Base-by-base conservation (phyloP, 2,329 filamentous ascomycete genomes). In the Diaporthe vaccinii region DNA sequence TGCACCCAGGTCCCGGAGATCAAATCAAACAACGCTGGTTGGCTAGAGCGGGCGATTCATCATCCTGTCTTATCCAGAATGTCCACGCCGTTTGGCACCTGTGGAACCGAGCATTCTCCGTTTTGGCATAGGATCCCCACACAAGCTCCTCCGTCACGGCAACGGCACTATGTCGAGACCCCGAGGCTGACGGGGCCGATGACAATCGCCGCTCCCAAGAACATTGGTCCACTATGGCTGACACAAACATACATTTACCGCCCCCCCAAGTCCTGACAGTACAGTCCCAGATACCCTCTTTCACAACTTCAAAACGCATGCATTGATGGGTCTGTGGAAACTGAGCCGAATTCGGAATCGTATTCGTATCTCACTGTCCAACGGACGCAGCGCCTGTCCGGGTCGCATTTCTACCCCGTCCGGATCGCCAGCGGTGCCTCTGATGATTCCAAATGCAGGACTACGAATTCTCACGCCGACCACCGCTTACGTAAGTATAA, bases 11-110 rank as follows among this genome's bases (percentile, higher is more conserved):
- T 36, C 61, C 49, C 73, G 55, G 39, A 58, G 9, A 62, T 72
- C 73, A 76, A 76, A 76, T 76, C 75, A 76, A 46, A 3, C 20
- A 22, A 34, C 49, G 65, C 58, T 62, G 44, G 74, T 76, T 76
- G 75, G 75, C 59, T 22, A 69, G 39, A 25, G 20, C 41, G 25
- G 46, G 20, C 39, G n/a, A 59, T n/a, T 51, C 49, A 65, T 51
- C 25, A 53, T 17, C 36, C 49, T 74, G 61, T 57, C 65, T 74
- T 69, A 75, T 57, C 58, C 75, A 70, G 68, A 57, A 46, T 15
- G 65, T 69, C n/a, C n/a, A 31, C 10, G n/a, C 71, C 58, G 58
- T 73, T 72, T 71, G 36, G 12, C 57, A 59, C 1, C 53, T 31
- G 3, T 15, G 14, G 25, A 31, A 58, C 34, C n/a, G 49, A 55